Conservation (phyloP, 1,284 basidiomycete genomes). For the Boletellus deceptivus region DNA sequence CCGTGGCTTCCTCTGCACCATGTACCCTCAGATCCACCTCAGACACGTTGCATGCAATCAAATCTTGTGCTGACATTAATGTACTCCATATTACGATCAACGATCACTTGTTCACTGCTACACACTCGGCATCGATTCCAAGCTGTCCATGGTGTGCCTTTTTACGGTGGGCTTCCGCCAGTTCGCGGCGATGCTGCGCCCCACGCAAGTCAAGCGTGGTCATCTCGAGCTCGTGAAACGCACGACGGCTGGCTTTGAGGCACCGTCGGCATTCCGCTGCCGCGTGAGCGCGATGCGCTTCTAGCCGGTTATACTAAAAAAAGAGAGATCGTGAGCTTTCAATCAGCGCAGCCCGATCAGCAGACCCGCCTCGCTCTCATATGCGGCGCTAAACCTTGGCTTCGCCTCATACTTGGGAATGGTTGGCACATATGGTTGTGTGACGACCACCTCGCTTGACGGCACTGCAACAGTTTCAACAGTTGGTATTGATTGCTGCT, state of each 20-base stretch:
- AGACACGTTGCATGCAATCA: constrained; percentile 70
- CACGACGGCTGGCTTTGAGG: constrained; percentile 46
- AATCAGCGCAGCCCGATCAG: constrained; percentile 1
- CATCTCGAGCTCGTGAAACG: constrained; percentile 59
- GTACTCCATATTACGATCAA: constrained; percentile 27
- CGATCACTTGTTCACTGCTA: constrained; percentile 21
- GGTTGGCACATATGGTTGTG: constrained; percentile 26
- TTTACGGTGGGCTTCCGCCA: constrained; percentile 58
- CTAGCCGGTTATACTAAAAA: constrained; percentile 29
- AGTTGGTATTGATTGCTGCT: constrained; percentile 2
- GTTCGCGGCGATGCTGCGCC: constrained; percentile 53
- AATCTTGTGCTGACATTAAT: constrained; percentile 45
- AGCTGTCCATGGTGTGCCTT: constrained; percentile 56
- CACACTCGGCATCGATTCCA: constrained; percentile 48
- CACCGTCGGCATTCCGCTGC: constrained; percentile 42
- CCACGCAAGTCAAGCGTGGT: constrained; percentile 55
- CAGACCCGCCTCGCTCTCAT: constrained; percentile 27
- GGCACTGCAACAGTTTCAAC: constrained; percentile 13
- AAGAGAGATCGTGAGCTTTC: constrained; percentile 4
- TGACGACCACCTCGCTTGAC: constrained; percentile 22
- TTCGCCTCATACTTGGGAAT: constrained; percentile 29
- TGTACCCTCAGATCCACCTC: constrained; percentile 60
- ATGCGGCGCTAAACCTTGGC: constrained; percentile 24
- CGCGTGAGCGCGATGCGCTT: constrained; percentile 40
- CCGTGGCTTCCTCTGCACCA: constrained; percentile 65